Conservation (phyloP, 108 stramenopile species). For the Nitzschia putrida region DNA sequence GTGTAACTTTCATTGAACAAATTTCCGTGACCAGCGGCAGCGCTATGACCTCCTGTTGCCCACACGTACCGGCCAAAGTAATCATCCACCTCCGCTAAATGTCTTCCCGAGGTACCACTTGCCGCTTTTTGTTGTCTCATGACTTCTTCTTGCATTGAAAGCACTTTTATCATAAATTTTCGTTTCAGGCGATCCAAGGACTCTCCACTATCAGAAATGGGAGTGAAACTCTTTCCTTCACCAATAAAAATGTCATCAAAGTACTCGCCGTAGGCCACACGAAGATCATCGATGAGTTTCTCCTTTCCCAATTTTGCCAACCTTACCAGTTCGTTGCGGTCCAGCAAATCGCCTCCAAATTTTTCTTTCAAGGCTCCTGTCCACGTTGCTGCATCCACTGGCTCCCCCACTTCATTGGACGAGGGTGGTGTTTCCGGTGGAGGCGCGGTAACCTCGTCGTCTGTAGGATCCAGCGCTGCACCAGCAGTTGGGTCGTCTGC, state of each 20-base stretch:
- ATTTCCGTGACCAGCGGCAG: constrained; percentile 84
- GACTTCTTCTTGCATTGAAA: constrained; percentile 23
- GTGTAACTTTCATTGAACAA: constrained; percentile 69
- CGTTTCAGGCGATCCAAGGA: constrained; percentile 33
- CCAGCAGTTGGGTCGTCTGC: too few relatives aligned
- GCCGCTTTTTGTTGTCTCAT: constrained; percentile 7
- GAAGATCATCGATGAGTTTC: constrained; percentile 18
- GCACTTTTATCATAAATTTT: constrained; percentile 46
- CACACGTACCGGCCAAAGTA: constrained; percentile 41
- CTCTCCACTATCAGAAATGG: constrained; percentile 3
- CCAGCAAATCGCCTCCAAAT: constrained; percentile 23
- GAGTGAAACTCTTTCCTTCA: constrained; percentile 3
- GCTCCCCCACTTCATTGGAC: too few relatives aligned
- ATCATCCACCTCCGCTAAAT: neutral
- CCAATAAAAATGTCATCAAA: constrained; percentile 38
- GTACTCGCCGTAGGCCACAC: constrained; percentile 38
- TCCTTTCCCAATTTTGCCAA: constrained; percentile 18
- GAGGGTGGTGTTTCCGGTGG: too few relatives aligned
- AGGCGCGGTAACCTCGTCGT: too few relatives aligned
- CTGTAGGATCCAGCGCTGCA: too few relatives aligned
- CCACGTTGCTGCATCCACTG: too few relatives aligned
- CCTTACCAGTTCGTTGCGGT: constrained; percentile 9
- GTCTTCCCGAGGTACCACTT: neutral
- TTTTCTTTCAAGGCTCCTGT: neutral
- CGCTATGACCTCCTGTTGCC: constrained; percentile 78